Evolutionary conservation across 495 filamentous ascomycete species (phyloP).

Genomic region (Neurospora sublineolata): DNA sequence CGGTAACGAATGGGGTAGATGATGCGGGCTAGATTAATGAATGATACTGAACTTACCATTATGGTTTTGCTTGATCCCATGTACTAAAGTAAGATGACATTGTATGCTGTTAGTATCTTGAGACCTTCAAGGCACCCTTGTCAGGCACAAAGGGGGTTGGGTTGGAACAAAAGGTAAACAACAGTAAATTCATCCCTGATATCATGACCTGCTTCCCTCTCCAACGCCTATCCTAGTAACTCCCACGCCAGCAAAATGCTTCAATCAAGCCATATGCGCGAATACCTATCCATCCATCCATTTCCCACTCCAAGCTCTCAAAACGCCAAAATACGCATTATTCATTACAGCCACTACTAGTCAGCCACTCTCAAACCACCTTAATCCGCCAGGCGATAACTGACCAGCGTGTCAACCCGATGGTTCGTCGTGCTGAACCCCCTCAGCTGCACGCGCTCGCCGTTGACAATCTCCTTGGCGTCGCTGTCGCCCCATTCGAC

Average conservation of each 20-base stretch:
- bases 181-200: not conserved
- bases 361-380: not conserved
- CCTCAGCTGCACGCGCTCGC: constrained; percentile 87
- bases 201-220: not conserved
- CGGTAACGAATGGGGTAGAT: not conserved
- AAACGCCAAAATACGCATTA: not conserved
- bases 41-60: not conserved
- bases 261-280: not conserved
- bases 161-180: not conserved
- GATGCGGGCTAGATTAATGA: not conserved
- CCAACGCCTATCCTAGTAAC: not conserved
- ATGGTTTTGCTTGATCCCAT: not conserved
- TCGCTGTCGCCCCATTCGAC: constrained; percentile 99
- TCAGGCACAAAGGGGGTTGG: not conserved
- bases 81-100: not conserved
- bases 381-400: constrained; percentile 57
- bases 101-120: not conserved
- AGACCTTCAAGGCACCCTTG: not conserved
- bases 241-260: not conserved
- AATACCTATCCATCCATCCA: not conserved
- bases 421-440: constrained; percentile 94
- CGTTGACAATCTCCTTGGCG: constrained; percentile 92
- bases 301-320: not conserved
- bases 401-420: constrained; percentile 85
- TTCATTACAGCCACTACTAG: not conserved